Evolutionary conservation across 2,329 filamentous ascomycete genomes (phyloP), one percentile per base, ranked within the genome.

Genomic region (Alternaria gaisen): DNA sequence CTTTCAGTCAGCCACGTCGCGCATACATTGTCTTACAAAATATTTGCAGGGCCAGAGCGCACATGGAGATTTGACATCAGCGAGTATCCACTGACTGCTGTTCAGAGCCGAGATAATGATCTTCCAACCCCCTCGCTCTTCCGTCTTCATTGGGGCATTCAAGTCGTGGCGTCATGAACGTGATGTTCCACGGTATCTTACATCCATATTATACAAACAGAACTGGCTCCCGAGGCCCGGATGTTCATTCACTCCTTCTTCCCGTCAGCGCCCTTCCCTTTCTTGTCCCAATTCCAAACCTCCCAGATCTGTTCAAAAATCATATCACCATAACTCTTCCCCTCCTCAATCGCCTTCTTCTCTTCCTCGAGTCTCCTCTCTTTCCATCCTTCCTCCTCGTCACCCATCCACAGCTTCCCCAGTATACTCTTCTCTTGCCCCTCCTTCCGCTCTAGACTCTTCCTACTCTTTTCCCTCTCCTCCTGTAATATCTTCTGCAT

Each of bases 241-340:
- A 11, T 30, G 9, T 30, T 11, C 11, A 11, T 30, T 36, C 32
- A 36, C 12, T 36, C 32, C 1, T 71, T 75, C 58, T 73, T 73
- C 28, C 22, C 41, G 11, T 65, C 62, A 20, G 44, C 43, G 16
- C 62, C 59, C 14, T 63, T 63, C 4, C 66, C 70, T 61, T 72
- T 71, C 72, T 79, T 77, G 43, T 80, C 79, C 78, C 80, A 80
- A 71, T 78, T 82, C 79, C 79, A 81, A 54, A 83, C 81, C 46
- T 83, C 81, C 80, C 79, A 82, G 55, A 83, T 79, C 73, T 83
- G 81, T 46, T 81, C 80, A 63, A 79, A 71, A 44, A 83, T 83
- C 65, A 83, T 69, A 61, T 75, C 78, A 14, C 74, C 73, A 71
- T 81, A 82, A 3, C 73, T 76, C 68, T 78, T 81, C 8, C 77